Evolutionary conservation across 2,329 filamentous ascomycete species (phyloP).

Genomic region (Colletotrichum sp.): DNA sequence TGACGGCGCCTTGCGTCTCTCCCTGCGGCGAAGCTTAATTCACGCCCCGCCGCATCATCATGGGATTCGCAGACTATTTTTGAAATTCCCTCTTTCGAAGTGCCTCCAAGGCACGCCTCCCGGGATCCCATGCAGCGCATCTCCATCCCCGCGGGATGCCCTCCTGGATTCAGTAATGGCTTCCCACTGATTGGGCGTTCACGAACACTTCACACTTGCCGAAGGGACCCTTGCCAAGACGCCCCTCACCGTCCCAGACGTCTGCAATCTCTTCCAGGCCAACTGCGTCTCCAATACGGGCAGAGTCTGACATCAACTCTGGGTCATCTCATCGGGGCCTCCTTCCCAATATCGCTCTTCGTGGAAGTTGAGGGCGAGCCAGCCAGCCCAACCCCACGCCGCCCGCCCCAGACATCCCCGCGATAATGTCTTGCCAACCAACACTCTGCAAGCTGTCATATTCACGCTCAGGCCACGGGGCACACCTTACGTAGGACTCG

Average conservation of each 20-base stretch:
- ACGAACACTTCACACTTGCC: neutral
- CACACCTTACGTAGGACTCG: neutral
- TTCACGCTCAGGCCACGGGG: neutral
- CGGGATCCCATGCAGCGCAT: neutral
- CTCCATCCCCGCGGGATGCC: conserved; percentile 8
- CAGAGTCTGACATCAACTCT: conserved; percentile 1
- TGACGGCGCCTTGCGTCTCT: neutral
- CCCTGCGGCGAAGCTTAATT: conserved; percentile 6
- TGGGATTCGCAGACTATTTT: conserved; percentile 17
- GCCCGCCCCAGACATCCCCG: neutral
- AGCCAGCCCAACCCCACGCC: neutral
- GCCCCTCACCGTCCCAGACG: neutral
- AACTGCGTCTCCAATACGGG: neutral
- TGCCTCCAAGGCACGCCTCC: neutral
- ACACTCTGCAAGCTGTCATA: neutral
- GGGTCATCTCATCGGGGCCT: neutral
- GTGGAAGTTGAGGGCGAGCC: neutral
- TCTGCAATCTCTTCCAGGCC: neutral
- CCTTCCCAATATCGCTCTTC: neutral
- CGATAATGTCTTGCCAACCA: neutral
- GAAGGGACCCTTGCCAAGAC: neutral
- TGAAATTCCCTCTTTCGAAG: conserved; percentile 12
- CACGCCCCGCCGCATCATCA: conserved; percentile 9
- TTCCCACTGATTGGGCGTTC: conserved; percentile 3
- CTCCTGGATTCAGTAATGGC: conserved; percentile 12